These are phyloP conservation scores for Amanita pallidorosea DNA, from an alignment of 768 basidiomycete species.

Conservation along the genomic window DNA sequence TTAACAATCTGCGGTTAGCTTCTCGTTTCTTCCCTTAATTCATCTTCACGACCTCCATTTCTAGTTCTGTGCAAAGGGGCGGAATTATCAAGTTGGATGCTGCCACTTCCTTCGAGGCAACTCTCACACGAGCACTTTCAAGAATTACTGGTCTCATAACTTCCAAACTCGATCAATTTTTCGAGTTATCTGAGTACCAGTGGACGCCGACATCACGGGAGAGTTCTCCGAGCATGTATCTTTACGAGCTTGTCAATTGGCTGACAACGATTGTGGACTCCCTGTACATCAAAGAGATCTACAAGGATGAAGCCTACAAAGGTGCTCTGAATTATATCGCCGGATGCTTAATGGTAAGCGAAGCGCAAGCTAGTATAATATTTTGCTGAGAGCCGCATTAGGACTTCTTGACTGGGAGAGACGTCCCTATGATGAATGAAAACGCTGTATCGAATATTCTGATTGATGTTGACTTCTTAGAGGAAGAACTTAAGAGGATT, in stretches of 20 bases:
- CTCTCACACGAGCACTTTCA: conserved; percentile 56
- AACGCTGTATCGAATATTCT: conserved; percentile 80
- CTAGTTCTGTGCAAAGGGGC: conserved; percentile 73
- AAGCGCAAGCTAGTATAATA: background rate
- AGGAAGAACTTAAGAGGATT: conserved; percentile 72
- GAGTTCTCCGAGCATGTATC: conserved; percentile 81
- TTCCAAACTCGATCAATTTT: conserved; percentile 91
- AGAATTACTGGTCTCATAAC: conserved; percentile 78
- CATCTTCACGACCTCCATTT: background rate
- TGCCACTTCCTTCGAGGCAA: conserved; percentile 52
- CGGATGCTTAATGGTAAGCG: conserved; percentile 74
- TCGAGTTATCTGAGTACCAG: conserved; percentile 90
- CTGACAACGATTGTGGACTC: conserved; percentile 93
- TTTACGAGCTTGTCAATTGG: conserved; percentile 94
- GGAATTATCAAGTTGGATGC: conserved; percentile 67
- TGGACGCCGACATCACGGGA: conserved; percentile 74
- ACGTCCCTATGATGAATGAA: conserved; percentile 76
- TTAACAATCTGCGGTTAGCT: conserved; percentile 70
- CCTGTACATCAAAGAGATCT: conserved; percentile 67
- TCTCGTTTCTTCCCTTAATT: background rate
- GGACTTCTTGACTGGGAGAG: conserved; percentile 72
- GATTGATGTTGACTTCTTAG: conserved; percentile 81
- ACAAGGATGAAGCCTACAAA: conserved; percentile 86
- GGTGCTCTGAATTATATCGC: conserved; percentile 85
- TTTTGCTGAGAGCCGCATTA: conserved; percentile 17